These are phyloP conservation scores for Breviolum minutum DNA, from an alignment of 73 alveolate genomes.

Conservation along the genomic window DNA sequence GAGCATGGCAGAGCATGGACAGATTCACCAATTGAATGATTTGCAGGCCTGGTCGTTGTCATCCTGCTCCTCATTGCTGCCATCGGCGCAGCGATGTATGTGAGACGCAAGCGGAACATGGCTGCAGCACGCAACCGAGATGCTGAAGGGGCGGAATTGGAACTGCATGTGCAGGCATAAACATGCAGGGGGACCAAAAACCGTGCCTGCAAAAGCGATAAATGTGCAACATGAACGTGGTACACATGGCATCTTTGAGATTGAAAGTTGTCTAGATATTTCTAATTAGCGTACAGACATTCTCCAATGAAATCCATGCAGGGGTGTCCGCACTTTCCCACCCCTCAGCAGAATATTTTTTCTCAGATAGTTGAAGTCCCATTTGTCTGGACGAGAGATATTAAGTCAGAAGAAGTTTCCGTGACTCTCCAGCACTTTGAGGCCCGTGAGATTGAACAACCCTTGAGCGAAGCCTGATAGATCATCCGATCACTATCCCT, in stretches of 20 bases:
- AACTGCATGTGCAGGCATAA: background rate
- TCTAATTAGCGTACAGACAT: too few relatives aligned
- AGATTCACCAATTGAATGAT: background rate
- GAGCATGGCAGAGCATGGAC: too few relatives aligned
- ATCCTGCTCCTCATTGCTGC: constrained; percentile 37
- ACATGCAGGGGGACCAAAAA: too few relatives aligned
- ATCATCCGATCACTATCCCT: background rate
- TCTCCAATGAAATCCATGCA: too few relatives aligned
- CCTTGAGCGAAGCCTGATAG: constrained; percentile 53
- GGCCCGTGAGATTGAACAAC: constrained; percentile 73
- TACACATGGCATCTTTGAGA: too few relatives aligned
- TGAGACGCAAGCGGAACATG: constrained; percentile 65
- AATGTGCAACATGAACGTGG: too few relatives aligned
- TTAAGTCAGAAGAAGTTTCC: background rate
- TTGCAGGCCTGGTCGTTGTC: constrained; percentile 42
- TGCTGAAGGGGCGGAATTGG: background rate
- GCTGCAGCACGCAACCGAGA: constrained; percentile 46
- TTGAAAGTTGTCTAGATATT: too few relatives aligned
- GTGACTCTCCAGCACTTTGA: constrained; percentile 31
- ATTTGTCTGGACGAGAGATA: too few relatives aligned
- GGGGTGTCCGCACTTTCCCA: too few relatives aligned
- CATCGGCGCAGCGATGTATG: constrained; percentile 33
- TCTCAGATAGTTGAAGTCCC: too few relatives aligned
- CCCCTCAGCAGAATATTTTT: too few relatives aligned
- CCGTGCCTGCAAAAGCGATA: too few relatives aligned